Evolutionary conservation across 2,329 filamentous ascomycete genomes (phyloP), one percentile per base, ranked within the genome.

Genomic region (Aspergillus carbonarius): DNA sequence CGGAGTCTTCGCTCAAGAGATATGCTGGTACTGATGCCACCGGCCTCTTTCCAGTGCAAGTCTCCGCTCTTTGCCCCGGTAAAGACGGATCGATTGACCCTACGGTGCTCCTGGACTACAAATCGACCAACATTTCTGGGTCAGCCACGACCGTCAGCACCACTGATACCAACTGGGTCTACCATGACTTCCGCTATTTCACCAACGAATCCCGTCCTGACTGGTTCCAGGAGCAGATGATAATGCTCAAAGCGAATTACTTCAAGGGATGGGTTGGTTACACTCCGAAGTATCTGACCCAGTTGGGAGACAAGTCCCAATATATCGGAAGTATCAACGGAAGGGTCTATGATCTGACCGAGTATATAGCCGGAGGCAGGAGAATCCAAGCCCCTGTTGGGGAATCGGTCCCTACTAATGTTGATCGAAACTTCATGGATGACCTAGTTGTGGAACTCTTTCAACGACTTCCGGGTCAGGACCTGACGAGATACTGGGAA

Each of bases 211-310:
- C 84, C 52, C 88, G 93, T 10, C 87, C 88, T 1, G 92, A 96
- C 71, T 99, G 95, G 95, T 98, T 93, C 78, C 88, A 83, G 58
- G 91, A 99, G 77, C 88, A 93, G 73, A 92, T 97, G 84, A 82
- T 87, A 32, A 86, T 87, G 73, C 79, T 99, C 54, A 89, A 88
- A 66, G 77, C 85, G 32, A 88, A 87, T 65, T 98, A 89, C 81
- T 89, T 90, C 76, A 96, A 96, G 74, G 95, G 95, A 50, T 88
- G 87, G 63, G 81, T 99, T 52, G 95, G 92, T 25, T 99, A 92
- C 75, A 91, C 90, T 9, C 78, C 88, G 0, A 70, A 90, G 61
- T 96, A 95, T 68, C 83, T 99, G 54, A 82, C 83, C 64, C 91
- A 83, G 0, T 81, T 96, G 15, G 87, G 85, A 7, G 70, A 71